Base-by-base conservation (phyloP, 306 rosid genomes). In the Cicer arietinum region DNA sequence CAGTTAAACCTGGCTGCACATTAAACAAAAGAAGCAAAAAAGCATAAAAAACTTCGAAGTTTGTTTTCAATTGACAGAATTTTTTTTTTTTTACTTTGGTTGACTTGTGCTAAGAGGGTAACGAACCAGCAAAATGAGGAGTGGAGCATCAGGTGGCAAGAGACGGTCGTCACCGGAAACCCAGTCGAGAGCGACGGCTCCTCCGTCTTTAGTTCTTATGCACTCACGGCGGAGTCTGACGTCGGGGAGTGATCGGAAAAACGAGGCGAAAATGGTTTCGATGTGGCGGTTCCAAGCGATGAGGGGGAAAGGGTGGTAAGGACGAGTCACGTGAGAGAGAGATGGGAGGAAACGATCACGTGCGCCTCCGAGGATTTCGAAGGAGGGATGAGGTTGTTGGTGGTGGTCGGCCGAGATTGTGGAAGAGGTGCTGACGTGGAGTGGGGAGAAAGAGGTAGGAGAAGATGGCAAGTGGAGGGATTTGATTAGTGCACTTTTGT, bases 1-100 rank as follows among this genome's bases (percentile, higher is more conserved):
- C 99, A 0, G 97, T 94, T 71, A 94, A 82, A 7, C 99, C 97
- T n/a, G 96, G 99, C 97, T 94, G 92, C 90, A 62, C 30, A 76
- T 78, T 18, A 58, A 50, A 45, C 52, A 68, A 16, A 53, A 30
- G 5, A 30, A 30, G 37, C 37, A 52, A 52, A 52, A 51, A 52
- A 40, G 44, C 22, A 74, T 63, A 17, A 20, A 58, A 10, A 60
- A 53, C 9, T 12, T 25, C 8, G 42, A 45, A 51, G 18, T 48
- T 12, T 67, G 35, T 1, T 56, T 9, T 22, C 41, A 47, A 50
- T 58, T 10, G 25, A 25, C 1, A 44, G 57, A 77, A 43, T 22
- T 10, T 1, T 0, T 14, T 48, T 16, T 1, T 68, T 30, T 16
- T 67, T 41, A 18, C 16, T 58, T 58, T 8, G 25, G 56, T 20